phyloP scores from a whole-genome alignment of 768 basidiomycete species.

The Boletus rubroflammeus region DNA sequence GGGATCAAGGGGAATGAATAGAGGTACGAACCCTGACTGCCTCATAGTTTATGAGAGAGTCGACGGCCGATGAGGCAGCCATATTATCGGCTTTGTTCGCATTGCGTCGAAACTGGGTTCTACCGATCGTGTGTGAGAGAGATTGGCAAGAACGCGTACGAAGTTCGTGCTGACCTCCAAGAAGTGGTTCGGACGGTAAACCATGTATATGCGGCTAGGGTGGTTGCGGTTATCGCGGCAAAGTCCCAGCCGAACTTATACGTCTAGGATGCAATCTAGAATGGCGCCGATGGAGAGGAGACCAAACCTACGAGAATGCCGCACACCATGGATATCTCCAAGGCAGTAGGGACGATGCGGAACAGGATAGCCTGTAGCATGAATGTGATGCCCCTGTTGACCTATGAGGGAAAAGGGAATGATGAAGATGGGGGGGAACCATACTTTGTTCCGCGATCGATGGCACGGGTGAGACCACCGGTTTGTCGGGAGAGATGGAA shows the following conservation, averaged over 20 bases:
- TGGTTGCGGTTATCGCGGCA: constrained; percentile 81
- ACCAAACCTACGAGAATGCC: constrained; percentile 76
- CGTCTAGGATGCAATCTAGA: constrained; percentile 48
- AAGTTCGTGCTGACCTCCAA: constrained; percentile 65
- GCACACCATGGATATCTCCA: constrained; percentile 96
- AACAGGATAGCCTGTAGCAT: constrained; percentile 90
- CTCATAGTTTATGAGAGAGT: constrained; percentile 96
- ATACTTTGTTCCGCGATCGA: constrained; percentile 96
- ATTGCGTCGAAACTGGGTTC: constrained; percentile 89
- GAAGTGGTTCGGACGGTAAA: constrained; percentile 95
- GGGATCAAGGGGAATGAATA: constrained; percentile 1
- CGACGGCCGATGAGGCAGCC: constrained; percentile 90
- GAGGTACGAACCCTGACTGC: constrained; percentile 81
- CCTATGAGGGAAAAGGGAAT: not conserved
- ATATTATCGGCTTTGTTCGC: constrained; percentile 97
- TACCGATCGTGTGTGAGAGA: constrained; percentile 28
- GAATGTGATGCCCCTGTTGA: constrained; percentile 87
- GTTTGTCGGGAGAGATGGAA: constrained; percentile 95
- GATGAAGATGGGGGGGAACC: constrained; percentile 12
- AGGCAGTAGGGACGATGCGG: constrained; percentile 90
- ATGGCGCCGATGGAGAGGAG: not conserved
- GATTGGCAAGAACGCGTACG: not conserved
- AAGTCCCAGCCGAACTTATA: constrained; percentile 99
- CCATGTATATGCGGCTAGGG: constrained; percentile 92
- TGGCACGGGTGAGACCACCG: constrained; percentile 92